Evolutionary conservation across 495 filamentous ascomycete species (phyloP).

Genomic region (Talaromyces liani): DNA sequence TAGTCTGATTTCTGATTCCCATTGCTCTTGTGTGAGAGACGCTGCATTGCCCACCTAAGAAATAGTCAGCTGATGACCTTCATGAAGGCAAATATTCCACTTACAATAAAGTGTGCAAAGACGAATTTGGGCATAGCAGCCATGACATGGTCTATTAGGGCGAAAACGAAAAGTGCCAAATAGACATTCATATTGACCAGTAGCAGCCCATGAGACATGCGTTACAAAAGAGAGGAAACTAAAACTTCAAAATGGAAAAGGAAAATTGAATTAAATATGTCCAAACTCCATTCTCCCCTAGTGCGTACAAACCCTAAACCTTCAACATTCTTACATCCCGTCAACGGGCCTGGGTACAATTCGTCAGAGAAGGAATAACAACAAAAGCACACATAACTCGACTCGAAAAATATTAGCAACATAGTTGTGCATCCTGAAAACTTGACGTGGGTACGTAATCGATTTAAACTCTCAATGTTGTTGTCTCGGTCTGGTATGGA

Average conservation of each 20-base stretch:
- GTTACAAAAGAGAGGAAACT: background rate
- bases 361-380: background rate
- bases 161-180: background rate
- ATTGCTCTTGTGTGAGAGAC: conserved; percentile 35
- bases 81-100: background rate
- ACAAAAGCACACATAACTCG: background rate
- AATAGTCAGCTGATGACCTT: background rate
- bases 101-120: conserved; percentile 33
- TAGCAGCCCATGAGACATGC: background rate
- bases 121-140: conserved; percentile 16
- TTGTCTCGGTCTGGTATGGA: conserved; percentile 3
- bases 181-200: background rate
- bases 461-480: background rate
- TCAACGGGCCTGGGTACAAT: background rate
- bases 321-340: background rate
- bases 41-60: conserved; percentile 23
- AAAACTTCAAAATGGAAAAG: background rate
- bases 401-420: too few relatives aligned
- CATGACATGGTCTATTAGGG: background rate
- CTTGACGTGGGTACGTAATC: background rate
- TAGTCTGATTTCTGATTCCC: conserved; percentile 50
- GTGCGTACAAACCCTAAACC: background rate
- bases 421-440: background rate
- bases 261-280: background rate
- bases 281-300: too few relatives aligned